Evolutionary conservation across 139 green algal species (phyloP), one percentile per base, ranked within the genome.

Genomic region (Chlamydomonas urium): DNA sequence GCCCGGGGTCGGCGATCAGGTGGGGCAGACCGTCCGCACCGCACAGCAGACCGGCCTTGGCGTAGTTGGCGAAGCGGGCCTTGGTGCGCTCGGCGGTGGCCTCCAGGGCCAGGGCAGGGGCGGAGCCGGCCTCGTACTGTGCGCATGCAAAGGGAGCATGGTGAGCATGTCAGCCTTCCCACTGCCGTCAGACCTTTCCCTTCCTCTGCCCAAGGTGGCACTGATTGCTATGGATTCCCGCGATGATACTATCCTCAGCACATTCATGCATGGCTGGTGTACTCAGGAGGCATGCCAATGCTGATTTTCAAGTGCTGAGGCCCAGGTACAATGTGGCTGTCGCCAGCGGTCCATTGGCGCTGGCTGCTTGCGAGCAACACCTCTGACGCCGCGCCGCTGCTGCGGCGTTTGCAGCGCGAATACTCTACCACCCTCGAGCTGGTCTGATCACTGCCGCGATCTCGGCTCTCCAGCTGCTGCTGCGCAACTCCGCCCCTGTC

Each of bases 1-100:
- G 87, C 33, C 95, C 93, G 36, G 95, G 95, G 88, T 99, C 95
- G 36, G 95, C 87, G 71, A 99, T 99, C 53, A 99, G 87, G 84
- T 99, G 95, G 23, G 95, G 95, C 59, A 98, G 89, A 38, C 95
- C 95, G 72, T 99, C 95, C 45, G 87, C 89, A 69, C 95, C 95
- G 89, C 95, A 99, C 71, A 99, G 94, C 78, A 99, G 87, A 62
- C 90, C 89, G 42, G 89, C 72, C 71, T 90, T 91, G 31, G 72
- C 90, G 85, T 99, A 99, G 77, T 91, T 95, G 32, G 81, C 87
- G 74, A 99, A 99, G 60, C 95, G 89, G 62, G 82, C 85, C 81
- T 98, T 87, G 53, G 94, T 98, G 76, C 90, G 90, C 73, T 95
- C 89, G 21, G 97, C 97, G 81, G 90, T 98, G 75, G 93, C 94